Base-by-base conservation (phyloP, 768 basidiomycete genomes). In the Pisolithus tinctorius region DNA sequence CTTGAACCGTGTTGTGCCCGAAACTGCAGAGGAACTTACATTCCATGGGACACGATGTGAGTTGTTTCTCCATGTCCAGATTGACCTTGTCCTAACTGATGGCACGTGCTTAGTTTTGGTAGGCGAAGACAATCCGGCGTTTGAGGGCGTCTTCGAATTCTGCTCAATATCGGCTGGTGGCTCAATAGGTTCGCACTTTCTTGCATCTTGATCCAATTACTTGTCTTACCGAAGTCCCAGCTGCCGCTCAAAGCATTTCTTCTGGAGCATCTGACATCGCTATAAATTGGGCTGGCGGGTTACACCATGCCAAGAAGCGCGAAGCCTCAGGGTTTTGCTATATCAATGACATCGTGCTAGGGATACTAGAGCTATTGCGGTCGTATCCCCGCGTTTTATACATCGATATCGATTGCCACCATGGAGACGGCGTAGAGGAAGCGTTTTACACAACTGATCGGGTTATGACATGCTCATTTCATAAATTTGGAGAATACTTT, bases 281-380 rank as follows among this genome's bases (percentile, higher is more conserved):
- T 0, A 90, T 97, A 55, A 96, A 97, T 70, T 97, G 94, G 96
- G 93, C 96, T 0, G 96, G 96, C 8, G 96, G 96, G 2, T 78
- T 99, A 4, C 96, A 99, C 69, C 96, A 99, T 67, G 96, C 96
- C n/a, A 99, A 99, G 73, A 98, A 97, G 67, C 82, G 89, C 50
- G 96, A 97, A 71, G 96, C 95, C 0, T 90, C 88, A 6, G 96
- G 96, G 13, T 99, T 99, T 71, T 99, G 96, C 75, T 99, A 98
- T 74, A 86, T 98, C 70, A 99, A 99, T 68, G 90, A 94, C 68
- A 99, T 97, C 64, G 93, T 96, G 1, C 83, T 98, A 25, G 87
- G 84, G 41, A 95, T 96, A 37, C 78, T 99, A 45, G 95, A 96
- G 67, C 83, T 99, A 7, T 73, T 95, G n/a, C 81, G 93, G 58